These are phyloP conservation scores for Ganoderma sinense DNA, from an alignment of 1,284 basidiomycete species.

Conservation along the genomic window DNA sequence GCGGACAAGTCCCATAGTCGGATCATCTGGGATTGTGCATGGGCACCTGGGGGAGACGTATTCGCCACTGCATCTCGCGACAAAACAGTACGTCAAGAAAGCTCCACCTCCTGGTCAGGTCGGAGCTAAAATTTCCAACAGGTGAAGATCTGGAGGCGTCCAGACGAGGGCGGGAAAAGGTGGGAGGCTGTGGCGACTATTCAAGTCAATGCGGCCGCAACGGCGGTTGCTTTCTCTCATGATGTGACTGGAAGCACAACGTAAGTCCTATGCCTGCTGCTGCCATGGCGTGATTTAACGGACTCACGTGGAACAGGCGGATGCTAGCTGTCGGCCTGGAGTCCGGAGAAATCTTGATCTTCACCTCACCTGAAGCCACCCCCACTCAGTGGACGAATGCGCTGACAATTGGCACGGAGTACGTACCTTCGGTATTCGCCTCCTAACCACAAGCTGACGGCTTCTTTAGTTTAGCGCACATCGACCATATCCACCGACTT, in stretches of 20 bases:
- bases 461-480: constrained; percentile 61
- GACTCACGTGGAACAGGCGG: constrained; percentile 49
- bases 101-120: background rate
- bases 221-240: constrained; percentile 72
- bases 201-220: constrained; percentile 70
- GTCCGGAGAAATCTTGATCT: constrained; percentile 70
- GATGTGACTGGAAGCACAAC: constrained; percentile 41
- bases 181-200: constrained; percentile 66
- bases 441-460: background rate
- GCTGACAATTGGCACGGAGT: constrained; percentile 57
- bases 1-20: constrained; percentile 88
- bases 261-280: constrained; percentile 42
- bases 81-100: constrained; percentile 76
- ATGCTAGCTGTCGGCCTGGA: constrained; percentile 77
- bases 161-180: constrained; percentile 41
- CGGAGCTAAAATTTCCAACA: constrained; percentile 36
- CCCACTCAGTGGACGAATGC: constrained; percentile 57
- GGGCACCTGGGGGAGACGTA: constrained; percentile 73
- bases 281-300: background rate
- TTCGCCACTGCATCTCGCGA: constrained; percentile 97
- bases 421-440: constrained; percentile 25
- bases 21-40: constrained; percentile 96
- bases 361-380: constrained; percentile 45
- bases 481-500: constrained; percentile 74
- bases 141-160: constrained; percentile 76